These are phyloP conservation scores for Quambalaria eucalypti DNA, from an alignment of 1,284 basidiomycete species.

Conservation along the genomic window DNA sequence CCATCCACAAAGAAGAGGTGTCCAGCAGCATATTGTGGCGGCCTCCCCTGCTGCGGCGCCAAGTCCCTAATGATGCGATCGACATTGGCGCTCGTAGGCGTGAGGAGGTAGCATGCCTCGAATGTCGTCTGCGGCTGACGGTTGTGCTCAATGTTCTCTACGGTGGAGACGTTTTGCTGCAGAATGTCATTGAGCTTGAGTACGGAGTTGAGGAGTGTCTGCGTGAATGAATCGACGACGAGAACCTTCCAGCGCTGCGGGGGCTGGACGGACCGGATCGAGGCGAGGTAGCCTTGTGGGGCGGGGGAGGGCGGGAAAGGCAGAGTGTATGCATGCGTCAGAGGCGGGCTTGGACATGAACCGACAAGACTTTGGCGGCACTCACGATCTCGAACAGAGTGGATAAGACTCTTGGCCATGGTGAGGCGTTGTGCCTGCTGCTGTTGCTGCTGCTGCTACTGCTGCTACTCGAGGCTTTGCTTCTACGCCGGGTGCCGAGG, in stretches of 20 bases:
- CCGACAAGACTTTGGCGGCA: not conserved
- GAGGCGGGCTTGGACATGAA: not conserved
- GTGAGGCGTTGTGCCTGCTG: too few relatives aligned
- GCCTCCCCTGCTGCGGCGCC: constrained; percentile 16
- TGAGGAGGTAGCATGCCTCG: constrained; percentile 64
- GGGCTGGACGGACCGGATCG: constrained; percentile 43
- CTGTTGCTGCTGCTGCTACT: too few relatives aligned
- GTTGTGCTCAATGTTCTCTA: constrained; percentile 42
- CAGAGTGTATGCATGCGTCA: not conserved
- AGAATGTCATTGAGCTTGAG: constrained; percentile 64
- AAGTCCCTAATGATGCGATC: constrained; percentile 64
- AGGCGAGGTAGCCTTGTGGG: constrained; percentile 26
- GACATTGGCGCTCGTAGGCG: constrained; percentile 88
- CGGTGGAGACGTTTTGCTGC: constrained; percentile 40
- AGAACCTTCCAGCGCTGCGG: constrained; percentile 76
- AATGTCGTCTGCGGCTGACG: constrained; percentile 25
- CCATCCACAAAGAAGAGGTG: constrained; percentile 94
- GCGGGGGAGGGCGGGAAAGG: not conserved
- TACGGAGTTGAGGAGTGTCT: constrained; percentile 72
- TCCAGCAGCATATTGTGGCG: constrained; percentile 68
- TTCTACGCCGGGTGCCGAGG: too few relatives aligned
- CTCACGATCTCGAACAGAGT: constrained; percentile 20
- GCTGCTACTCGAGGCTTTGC: too few relatives aligned
- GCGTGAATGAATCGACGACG: constrained; percentile 85
- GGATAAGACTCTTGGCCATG: constrained; percentile 25